Percentiles rank a stretch among this genome's conserved stretches.
Evolutionary conservation across 192 early-diverging fungal genomes (phyloP).

Genomic region (Podila epigama): DNA sequence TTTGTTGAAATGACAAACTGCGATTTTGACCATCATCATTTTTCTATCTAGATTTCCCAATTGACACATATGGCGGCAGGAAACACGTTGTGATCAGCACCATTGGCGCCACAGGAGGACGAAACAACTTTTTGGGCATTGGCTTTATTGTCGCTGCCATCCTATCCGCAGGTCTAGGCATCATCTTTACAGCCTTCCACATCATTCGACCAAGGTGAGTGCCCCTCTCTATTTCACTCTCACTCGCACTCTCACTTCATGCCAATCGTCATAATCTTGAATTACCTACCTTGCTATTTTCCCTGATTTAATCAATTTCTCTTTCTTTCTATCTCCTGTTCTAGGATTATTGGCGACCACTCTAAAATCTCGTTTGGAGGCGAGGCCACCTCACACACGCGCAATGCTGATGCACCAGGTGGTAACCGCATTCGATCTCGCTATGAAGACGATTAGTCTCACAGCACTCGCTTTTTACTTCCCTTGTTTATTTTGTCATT

Average conservation of each 20-base stretch:
- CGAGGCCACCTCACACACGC: constrained; percentile 50
- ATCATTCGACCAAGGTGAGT: constrained; percentile 88
- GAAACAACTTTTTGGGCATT: constrained; percentile 94
- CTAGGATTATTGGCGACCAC: constrained; percentile 76
- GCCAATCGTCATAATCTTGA: no score
- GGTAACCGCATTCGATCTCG: constrained; percentile 45
- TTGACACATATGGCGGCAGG: constrained; percentile 86
- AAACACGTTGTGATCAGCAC: constrained; percentile 95
- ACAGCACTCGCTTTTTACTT: no score
- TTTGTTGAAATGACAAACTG: neutral
- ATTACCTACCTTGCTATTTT: neutral
- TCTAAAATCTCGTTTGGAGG: constrained; percentile 74
- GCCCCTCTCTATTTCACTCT: neutral
- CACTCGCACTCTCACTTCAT: no score
- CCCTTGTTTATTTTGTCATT: no score
- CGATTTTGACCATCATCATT: neutral
- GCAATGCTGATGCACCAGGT: constrained; percentile 23
- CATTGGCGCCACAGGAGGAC: constrained; percentile 90
- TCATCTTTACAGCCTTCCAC: constrained; percentile 88
- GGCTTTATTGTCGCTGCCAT: constrained; percentile 92
- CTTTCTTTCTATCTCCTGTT: neutral
- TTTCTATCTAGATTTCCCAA: constrained; percentile 78
- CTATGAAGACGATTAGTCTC: constrained; percentile 45
- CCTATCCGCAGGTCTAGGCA: constrained; percentile 87
- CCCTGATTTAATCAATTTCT: neutral